Evolutionary conservation across 805 yeast species (phyloP).

Genomic region (Helenozyma baotianmanensis): DNA sequence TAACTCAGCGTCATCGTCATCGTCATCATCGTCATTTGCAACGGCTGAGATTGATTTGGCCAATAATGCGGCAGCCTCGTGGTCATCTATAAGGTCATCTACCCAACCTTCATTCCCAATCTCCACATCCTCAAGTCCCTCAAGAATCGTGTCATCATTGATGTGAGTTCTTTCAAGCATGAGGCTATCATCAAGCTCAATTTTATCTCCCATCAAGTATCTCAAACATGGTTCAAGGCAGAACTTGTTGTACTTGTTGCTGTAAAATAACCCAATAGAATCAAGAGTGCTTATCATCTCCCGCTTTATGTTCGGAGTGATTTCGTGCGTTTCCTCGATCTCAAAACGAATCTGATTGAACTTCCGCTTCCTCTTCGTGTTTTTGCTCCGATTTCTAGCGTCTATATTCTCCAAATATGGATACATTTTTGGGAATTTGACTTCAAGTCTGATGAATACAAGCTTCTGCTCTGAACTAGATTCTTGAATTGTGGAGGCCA

Average conservation of each 20-base stretch:
- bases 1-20: conserved; percentile 23
- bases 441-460: conserved; percentile 63
- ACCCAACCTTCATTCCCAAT: conserved; percentile 42
- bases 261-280: conserved; percentile 52
- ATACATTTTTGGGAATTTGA: conserved; percentile 69
- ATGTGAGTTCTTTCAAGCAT: conserved; percentile 20
- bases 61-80: conserved; percentile 21
- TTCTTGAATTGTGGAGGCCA: conserved; percentile 2
- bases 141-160: conserved; percentile 21
- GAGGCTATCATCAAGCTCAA: conserved; percentile 38
- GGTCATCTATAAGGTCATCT: conserved; percentile 36
- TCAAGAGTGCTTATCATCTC: conserved; percentile 50
- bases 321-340: conserved; percentile 77
- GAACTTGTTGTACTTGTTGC: conserved; percentile 50
- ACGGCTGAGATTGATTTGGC: conserved; percentile 19
- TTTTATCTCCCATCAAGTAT: conserved; percentile 74
- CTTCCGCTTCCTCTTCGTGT: conserved; percentile 9
- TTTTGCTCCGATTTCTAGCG: neutral
- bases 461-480: conserved; percentile 45
- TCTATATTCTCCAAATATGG: conserved; percentile 54
- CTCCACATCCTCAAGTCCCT: conserved; percentile 18
- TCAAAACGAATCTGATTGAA: conserved; percentile 38
- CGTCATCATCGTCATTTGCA: conserved; percentile 22
- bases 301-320: conserved; percentile 44
- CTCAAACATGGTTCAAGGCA: conserved; percentile 80